Base-by-base conservation (phyloP, 306 rosid genomes). In the Rubus parviflorus region DNA sequence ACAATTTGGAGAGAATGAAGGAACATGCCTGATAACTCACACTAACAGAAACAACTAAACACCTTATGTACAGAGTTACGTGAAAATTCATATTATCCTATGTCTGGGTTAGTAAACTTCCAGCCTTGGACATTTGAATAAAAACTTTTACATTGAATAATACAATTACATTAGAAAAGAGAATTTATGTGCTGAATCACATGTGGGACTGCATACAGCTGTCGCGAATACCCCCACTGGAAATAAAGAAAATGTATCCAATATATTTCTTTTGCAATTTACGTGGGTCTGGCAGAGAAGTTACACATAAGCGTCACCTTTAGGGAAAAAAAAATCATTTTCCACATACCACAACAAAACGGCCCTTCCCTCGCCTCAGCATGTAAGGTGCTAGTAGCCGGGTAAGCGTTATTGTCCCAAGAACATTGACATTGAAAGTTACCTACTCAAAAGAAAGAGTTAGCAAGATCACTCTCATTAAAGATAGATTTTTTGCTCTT, bases 321-420 rank as follows among this genome's bases (percentile, higher is more conserved):
- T 30, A 30, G 35, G 35, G 49, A 41, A 19, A 68, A 43, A 8
- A 68, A 76, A 43, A 74, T 54, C 46, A 75, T 70, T 82, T 65
- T 67, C 63, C 65, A 79, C 97, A 61, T 89, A 95, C 98, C 93
- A 95, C 98, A 84, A 95, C 97, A 85, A 92, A 95, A 84, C 91
- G 97, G 73, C 98, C 98, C 64, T 76, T 85, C 61, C 98, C 97
- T 76, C 96, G 90, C 85, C 49, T 86, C 86, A 95, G 82, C 97
- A 95, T 92, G 88, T 76, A 89, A 83, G 97, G 98, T 74, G 93
- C 82, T 84, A 95, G 87, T 75, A 89, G 86, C 82, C 76, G 88
- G 30, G 98, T 95, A 37, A 92, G 98, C 51, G 91, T 84, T 67
- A 95, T 89, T 70, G 98, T 92, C 79, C 98, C 98, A 71, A 95